Evolutionary conservation across 176 grass and related monocot species (phyloP), one percentile per base, ranked within the genome.

Genomic region (Avena eriantha): DNA sequence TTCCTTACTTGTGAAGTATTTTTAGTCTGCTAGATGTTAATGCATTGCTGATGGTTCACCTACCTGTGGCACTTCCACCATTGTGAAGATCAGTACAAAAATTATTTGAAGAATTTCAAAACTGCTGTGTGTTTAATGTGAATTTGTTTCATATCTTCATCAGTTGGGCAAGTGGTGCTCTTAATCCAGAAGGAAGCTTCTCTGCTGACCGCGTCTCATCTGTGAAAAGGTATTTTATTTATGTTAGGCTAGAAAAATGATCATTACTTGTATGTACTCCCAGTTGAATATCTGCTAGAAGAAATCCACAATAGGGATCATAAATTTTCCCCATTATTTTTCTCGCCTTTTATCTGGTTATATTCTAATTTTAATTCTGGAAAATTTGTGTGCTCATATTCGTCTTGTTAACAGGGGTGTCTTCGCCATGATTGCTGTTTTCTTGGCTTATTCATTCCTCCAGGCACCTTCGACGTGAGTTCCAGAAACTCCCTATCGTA

Each of bases 401-500:
- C 50, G 14, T 76, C 58, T 69, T 84, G 18, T 88, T 22, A 82
- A 85, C 66, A 96, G 97, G 92, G 97, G 97, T 68, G 94, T 99
- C 55, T 99, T 93, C 33, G 97, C 97, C 39, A 99, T 99, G 97
- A 91, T 99, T 85, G 94, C 88, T 41, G 97, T 99, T 45, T 96
- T 94, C 89, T 86, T 99, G 83, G 97, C 94, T 86, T 99, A 99
- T 89, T 99, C 97, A 23, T 99, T 93, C 86, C 94, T 99, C 80
- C 97, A 99, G 87, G 97, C 97, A 68, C 94, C 97, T 94, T 99
- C 94, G 59, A 99, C 97, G 97, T 99, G 82, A 96, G 90, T 88
- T 87, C 49, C 36, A 77, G 12, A 26, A 50, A 67, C 53, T 66
- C 47, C 76, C 46, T 51, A 57, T 10, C 69, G 0, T 7, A 51